Evolutionary conservation across 2,329 filamentous ascomycete genomes (phyloP).

Genomic region (Chrysoporthe austroafricana): DNA sequence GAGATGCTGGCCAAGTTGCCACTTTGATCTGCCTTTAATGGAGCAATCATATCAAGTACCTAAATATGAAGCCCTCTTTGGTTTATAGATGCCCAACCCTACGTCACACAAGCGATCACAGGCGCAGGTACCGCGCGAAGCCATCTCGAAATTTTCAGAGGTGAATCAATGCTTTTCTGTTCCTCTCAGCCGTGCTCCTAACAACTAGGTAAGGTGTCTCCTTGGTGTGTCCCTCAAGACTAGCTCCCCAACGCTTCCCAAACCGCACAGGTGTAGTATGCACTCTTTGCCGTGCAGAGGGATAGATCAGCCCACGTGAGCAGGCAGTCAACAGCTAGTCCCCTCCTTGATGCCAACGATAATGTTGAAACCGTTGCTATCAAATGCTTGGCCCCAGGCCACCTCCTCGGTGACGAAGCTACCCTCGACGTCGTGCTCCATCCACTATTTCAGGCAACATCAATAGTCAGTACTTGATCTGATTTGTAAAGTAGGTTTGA

Average conservation of each 20-base stretch:
- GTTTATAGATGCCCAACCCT: too few species aligned
- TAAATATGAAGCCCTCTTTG: too few species aligned
- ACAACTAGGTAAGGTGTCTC: not conserved
- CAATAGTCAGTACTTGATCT: not conserved
- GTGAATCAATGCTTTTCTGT: not conserved
- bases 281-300: not conserved
- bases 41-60: too few species aligned
- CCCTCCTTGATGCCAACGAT: conserved; percentile 1
- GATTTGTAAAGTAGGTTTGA: not conserved
- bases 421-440: not conserved
- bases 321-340: not conserved
- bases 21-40: too few species aligned
- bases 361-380: conserved; percentile 3
- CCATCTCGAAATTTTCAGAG: not conserved
- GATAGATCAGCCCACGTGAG: not conserved
- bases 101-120: not conserved
- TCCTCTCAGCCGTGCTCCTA: not conserved
- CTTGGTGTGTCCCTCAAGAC: not conserved
- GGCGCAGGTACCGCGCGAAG: too few species aligned
- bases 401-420: not conserved
- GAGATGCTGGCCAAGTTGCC: too few species aligned
- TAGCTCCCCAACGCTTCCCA: not conserved
- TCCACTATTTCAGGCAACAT: not conserved
- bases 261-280: not conserved
- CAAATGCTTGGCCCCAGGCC: conserved; percentile 6